These are phyloP conservation scores for Bryum argenteum DNA, from an alignment of 225 moss, liverwort and hornwort genomes.

Conservation along the genomic window DNA sequence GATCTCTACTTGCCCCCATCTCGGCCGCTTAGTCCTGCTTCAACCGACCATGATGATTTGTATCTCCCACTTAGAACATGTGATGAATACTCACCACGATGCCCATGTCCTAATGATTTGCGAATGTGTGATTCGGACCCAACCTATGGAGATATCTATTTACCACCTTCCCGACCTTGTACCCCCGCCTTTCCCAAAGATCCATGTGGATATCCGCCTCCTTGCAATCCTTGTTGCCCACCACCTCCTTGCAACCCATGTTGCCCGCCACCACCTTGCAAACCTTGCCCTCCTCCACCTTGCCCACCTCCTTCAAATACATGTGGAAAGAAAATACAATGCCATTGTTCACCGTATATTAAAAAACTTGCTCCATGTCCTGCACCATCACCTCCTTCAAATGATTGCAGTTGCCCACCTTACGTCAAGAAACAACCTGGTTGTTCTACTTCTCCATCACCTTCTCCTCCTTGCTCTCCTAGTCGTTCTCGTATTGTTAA, in stretches of 20 bases:
- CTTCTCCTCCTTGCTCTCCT: constrained; percentile 7
- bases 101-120: constrained; percentile 23
- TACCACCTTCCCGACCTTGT: constrained; percentile 49
- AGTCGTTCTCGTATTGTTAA: constrained; percentile 17
- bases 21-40: constrained; percentile 39
- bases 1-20: constrained; percentile 56
- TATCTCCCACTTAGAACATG: constrained; percentile 39
- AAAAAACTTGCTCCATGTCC: constrained; percentile 36
- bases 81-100: background rate
- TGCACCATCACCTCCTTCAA: constrained; percentile 9
- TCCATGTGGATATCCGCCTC: background rate
- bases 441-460: constrained; percentile 30
- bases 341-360: constrained; percentile 36
- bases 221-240: constrained; percentile 10
- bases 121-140: constrained; percentile 25
- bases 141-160: constrained; percentile 43
- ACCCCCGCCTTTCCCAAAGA: constrained; percentile 35
- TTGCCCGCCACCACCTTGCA: background rate
- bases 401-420: constrained; percentile 28
- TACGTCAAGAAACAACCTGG: constrained; percentile 36
- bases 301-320: background rate
- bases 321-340: constrained; percentile 28
- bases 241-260: background rate
- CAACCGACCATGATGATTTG: constrained; percentile 44
- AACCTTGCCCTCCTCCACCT: constrained; percentile 14